These are phyloP conservation scores for Penicillium sp. DNA, from an alignment of 2,329 filamentous ascomycete genomes.

Conservation along the genomic window DNA sequence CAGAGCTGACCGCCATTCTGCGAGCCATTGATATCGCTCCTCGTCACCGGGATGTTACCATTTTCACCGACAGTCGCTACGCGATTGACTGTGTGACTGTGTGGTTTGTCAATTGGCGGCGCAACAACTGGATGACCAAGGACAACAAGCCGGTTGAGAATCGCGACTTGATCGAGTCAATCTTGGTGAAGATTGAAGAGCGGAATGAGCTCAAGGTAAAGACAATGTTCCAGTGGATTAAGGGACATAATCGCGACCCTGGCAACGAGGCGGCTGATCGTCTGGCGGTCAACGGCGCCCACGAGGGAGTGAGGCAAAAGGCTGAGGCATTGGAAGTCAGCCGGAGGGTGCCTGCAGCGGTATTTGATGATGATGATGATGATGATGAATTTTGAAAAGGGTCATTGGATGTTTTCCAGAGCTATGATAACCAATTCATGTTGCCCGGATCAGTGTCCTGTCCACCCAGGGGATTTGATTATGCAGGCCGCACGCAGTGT, in stretches of 20 bases:
- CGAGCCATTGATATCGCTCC: slow-evolving; percentile 78
- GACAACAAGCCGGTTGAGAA: slow-evolving; percentile 76
- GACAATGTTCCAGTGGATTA: slow-evolving; percentile 84
- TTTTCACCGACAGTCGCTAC: slow-evolving; percentile 89
- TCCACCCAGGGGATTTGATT: not conserved
- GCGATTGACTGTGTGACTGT: slow-evolving; percentile 83
- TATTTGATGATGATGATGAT: slow-evolving; percentile 32
- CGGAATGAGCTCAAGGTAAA: slow-evolving; percentile 60
- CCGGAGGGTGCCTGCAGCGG: slow-evolving; percentile 29
- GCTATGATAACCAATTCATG: slow-evolving; percentile 2
- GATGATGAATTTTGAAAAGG: slow-evolving; percentile 27
- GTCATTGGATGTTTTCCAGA: not conserved
- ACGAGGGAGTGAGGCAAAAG: slow-evolving; percentile 36
- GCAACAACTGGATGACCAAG: slow-evolving; percentile 75
- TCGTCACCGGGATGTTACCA: slow-evolving; percentile 67
- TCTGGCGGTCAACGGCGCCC: slow-evolving; percentile 70
- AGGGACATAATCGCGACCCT: slow-evolving; percentile 71
- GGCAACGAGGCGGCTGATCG: slow-evolving; percentile 82
- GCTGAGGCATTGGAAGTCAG: slow-evolving; percentile 26
- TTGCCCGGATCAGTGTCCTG: not conserved
- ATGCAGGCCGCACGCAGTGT: not conserved
- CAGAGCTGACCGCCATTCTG: slow-evolving; percentile 86
- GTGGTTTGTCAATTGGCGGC: slow-evolving; percentile 79
- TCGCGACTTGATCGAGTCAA: slow-evolving; percentile 74
- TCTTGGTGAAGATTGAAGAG: slow-evolving; percentile 71